Base-by-base conservation (phyloP, 345 rosid species). In the Gynandropsis gynandra region DNA sequence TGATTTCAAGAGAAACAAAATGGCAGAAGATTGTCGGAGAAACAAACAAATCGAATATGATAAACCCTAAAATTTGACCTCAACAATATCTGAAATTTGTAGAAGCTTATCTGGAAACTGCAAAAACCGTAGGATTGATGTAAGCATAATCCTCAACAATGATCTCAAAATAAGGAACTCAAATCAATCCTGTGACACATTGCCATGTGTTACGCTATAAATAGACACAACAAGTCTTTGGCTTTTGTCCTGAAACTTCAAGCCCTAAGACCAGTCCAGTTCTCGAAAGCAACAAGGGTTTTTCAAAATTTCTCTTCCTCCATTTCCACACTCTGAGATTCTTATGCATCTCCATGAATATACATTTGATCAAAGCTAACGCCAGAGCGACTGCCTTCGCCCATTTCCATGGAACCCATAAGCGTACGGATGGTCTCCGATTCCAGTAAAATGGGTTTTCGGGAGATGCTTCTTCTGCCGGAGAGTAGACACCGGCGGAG, bases 251-350 rank as follows among this genome's bases (percentile, higher is more conserved):
- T 24, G 29, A 24, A 24, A 5, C 29, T 42, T 76, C 72, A 84
- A 37, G 79, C 77, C 58, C 67, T 79, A 42, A 84, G 68, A 57
- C 94, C 94, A 61, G 76, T 86, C 89, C 89, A 81, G 58, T 77
- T 79, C 80, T 81, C 77, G 73, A 81, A 84, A 58, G 86, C 82
- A 57, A 81, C 43, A 57, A 84, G 83, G n/a, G 94, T 64, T 79
- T 81, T 51, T 76, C 72, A 63, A 74, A 65, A 73, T 56, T 84
- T 61, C 70, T 79, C 61, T 66, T 81, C 61, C 94, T 75, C 74
- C 79, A 31, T 67, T 81, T 84, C 19, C 77, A 63, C 50, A 81
- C 76, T 58, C n/a, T n/a, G n/a, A n/a, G n/a, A n/a, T n/a, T n/a
- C n/a, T n/a, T n/a, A n/a, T n/a, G n/a, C n/a, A n/a, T 24, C 29